Percentiles rank a stretch among this genome's conserved stretches.
phyloP scores from a whole-genome alignment of 768 basidiomycete species.

The Daedalea quercina region DNA sequence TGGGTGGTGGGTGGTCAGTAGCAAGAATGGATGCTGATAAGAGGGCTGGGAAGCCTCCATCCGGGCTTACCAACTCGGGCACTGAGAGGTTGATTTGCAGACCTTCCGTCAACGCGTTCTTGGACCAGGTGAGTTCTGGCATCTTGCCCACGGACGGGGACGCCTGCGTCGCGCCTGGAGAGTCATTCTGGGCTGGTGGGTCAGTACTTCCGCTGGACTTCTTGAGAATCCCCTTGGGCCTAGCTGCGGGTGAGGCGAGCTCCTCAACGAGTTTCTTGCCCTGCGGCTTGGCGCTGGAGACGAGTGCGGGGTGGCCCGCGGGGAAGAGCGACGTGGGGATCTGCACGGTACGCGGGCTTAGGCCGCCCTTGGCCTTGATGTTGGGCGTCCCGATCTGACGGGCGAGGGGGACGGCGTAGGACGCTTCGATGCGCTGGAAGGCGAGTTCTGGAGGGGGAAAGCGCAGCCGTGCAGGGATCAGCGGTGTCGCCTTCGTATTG shows the following conservation, averaged over 20 bases:
- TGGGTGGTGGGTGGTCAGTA: slow-evolving; percentile 17
- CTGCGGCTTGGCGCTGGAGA: slow-evolving; percentile 2
- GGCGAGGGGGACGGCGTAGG: slow-evolving; percentile 53
- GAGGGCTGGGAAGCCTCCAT: too few species aligned
- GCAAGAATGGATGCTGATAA: too few species aligned
- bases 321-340: slow-evolving; percentile 42
- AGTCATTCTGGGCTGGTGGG: neutral
- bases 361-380: slow-evolving; percentile 70
- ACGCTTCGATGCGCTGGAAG: slow-evolving; percentile 59
- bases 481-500: too few species aligned
- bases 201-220: neutral
- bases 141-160: slow-evolving; percentile 40
- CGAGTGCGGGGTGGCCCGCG: slow-evolving; percentile 4
- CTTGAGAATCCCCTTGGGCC: slow-evolving; percentile 41
- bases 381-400: slow-evolving; percentile 69
- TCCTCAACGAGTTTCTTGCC: slow-evolving; percentile 44
- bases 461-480: neutral
- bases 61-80: neutral
- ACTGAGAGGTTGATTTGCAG: neutral
- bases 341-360: slow-evolving; percentile 46
- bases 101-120: neutral
- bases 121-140: slow-evolving; percentile 1
- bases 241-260: slow-evolving; percentile 1
- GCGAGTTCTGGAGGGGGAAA: slow-evolving; percentile 47
- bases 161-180: neutral